These are phyloP conservation scores for Hypoxylon sp. DNA, from an alignment of 2,329 filamentous ascomycete species.

Conservation along the genomic window DNA sequence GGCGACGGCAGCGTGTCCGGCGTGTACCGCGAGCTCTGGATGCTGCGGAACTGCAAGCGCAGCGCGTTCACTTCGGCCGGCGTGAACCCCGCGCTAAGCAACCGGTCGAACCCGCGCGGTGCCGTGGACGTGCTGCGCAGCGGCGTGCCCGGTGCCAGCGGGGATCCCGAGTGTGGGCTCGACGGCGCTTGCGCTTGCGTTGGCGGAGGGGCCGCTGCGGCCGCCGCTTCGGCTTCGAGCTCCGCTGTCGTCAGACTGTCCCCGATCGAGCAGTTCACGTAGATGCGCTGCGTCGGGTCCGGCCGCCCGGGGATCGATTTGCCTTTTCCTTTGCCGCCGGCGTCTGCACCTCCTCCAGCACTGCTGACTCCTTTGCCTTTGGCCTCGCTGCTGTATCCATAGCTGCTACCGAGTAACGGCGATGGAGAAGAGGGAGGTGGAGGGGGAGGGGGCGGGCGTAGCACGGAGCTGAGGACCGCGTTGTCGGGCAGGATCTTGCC, in stretches of 20 bases:
- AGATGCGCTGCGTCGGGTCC: slow-evolving; percentile 71
- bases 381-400: slow-evolving; percentile 39
- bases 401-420: background rate
- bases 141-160: slow-evolving; percentile 29
- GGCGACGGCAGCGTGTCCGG: slow-evolving; percentile 91
- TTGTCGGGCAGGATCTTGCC: slow-evolving; percentile 87
- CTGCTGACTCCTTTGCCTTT: slow-evolving; percentile 9
- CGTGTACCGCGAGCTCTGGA: slow-evolving; percentile 85
- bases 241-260: slow-evolving; percentile 78
- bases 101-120: slow-evolving; percentile 88
- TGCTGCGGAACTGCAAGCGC: slow-evolving; percentile 88
- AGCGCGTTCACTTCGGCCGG: slow-evolving; percentile 86
- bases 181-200: slow-evolving; percentile 10
- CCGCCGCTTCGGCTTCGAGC: slow-evolving; percentile 75
- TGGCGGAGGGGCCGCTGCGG: slow-evolving; percentile 46
- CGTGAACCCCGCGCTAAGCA: slow-evolving; percentile 86
- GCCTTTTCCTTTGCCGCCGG: slow-evolving; percentile 71
- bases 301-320: slow-evolving; percentile 73
- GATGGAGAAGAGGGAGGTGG: slow-evolving; percentile 56
- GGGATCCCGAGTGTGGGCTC: slow-evolving; percentile 11
- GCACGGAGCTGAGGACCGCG: slow-evolving; percentile 75
- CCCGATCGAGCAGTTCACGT: slow-evolving; percentile 94
- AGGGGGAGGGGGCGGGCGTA: slow-evolving; percentile 74
- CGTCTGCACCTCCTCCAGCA: slow-evolving; percentile 50
- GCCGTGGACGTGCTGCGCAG: slow-evolving; percentile 59